Conservation (phyloP, 1,284 basidiomycete species). For the Moesziomyces parantarcticus region DNA sequence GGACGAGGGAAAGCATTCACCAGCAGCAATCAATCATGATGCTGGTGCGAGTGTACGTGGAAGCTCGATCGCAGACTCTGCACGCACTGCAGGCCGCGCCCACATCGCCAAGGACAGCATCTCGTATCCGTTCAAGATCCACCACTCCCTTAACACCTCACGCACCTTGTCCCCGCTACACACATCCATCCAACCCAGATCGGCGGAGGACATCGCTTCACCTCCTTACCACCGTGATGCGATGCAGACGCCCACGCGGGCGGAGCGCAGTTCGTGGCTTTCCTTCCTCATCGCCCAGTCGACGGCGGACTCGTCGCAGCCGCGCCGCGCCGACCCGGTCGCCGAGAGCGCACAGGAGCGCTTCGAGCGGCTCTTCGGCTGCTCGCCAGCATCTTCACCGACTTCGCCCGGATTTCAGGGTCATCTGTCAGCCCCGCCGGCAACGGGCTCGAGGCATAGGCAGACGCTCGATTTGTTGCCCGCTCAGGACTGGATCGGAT, state of each 20-base stretch:
- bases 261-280: slow-evolving; percentile 28
- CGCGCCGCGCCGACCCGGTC: not conserved
- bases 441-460: slow-evolving; percentile 1
- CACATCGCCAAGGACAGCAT: slow-evolving; percentile 35
- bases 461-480: slow-evolving; percentile 20
- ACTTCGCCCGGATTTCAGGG: slow-evolving; percentile 4
- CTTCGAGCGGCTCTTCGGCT: slow-evolving; percentile 41
- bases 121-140: slow-evolving; percentile 40
- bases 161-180: not conserved
- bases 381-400: slow-evolving; percentile 30
- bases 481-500: slow-evolving; percentile 25
- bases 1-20: not conserved
- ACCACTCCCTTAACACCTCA: slow-evolving; percentile 8
- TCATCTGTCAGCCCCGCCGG: slow-evolving; percentile 1
- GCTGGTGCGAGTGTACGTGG: not conserved
- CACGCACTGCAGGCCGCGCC: not conserved
- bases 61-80: slow-evolving; percentile 4
- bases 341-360: slow-evolving; percentile 21
- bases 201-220: slow-evolving; percentile 16
- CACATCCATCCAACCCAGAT: not conserved
- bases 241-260: not conserved
- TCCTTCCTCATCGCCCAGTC: slow-evolving; percentile 19
- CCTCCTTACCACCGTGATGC: not conserved
- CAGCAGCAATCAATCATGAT: not conserved
- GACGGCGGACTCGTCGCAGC: not conserved